Base-by-base conservation (phyloP, 352 stramenopile genomes). In the Phytophthora europaea region DNA sequence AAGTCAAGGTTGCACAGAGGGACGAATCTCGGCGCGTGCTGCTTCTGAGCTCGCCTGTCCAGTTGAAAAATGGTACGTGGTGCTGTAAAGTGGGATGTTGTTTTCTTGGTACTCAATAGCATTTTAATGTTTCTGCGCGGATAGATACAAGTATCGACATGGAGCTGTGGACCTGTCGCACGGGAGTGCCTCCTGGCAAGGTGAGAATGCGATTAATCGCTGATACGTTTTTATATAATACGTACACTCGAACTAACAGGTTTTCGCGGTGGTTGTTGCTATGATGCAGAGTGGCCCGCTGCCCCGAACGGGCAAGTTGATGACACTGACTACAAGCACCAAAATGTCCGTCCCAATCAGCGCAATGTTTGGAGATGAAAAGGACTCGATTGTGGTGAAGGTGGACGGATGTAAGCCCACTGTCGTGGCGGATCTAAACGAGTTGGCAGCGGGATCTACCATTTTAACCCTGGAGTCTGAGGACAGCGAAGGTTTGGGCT, bases 1-100 rank as follows among this genome's bases (percentile, higher is more conserved):
- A 97, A 78, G 91, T 96, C 16, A 97, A 97, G 61, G 91, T 97
- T 22, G 91, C 91, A 4, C 91, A 96, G 53, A 77, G 91, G 40
- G 91, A 96, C 57, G 89, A 97, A 56, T 94, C 87, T 34, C 87
- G 90, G 20, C 87, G 91, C 26, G 91, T 97, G 4, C 62, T 97
- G 38, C 66, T 95, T 26, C 69, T 97, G 15, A 96, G 86, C 48
- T 97, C 91, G n/a, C 89, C 90, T 7, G 90, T 96, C 3, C 91
- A 96, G 69, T 66, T 97, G 20, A 97, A 96, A 64, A 97, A 97
- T 70, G 85, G 87, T 91, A 81, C 45, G 77, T 84, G 54, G 22
- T 9, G 56, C 7, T 22, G 2, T 34, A 28, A 48, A 43, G 0
- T 57, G 16, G n/a, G 10, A 15, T 23, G 16, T 13, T 23, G 9